A percentile compares a stretch with the other conserved stretches of the same genome.
Evolutionary conservation across 202 grass and related monocot species (phyloP).

Genomic region (Schoenoplectus tabernaemontani): DNA sequence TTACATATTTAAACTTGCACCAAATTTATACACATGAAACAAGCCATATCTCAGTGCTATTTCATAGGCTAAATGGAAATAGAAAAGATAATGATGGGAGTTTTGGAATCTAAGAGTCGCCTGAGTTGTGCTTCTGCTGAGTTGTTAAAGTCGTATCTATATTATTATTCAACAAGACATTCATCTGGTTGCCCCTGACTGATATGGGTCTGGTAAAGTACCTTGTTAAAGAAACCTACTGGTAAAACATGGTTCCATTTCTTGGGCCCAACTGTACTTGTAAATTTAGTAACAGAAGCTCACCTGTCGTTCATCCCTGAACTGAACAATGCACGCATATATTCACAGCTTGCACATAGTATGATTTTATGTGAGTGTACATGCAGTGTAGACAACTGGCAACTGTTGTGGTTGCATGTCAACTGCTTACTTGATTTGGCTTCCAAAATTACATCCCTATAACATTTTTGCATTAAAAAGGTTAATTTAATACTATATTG

Average conservation of each 20-base stretch:
- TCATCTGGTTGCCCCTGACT: not conserved
- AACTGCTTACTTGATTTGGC: constrained; percentile 41
- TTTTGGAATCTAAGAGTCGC: not conserved
- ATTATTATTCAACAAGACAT: not conserved
- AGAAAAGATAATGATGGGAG: not conserved
- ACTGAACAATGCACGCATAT: constrained; percentile 61
- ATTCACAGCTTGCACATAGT: constrained; percentile 53
- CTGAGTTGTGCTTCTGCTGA: not conserved
- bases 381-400: constrained; percentile 40
- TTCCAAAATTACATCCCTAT: constrained; percentile 86
- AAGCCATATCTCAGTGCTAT: not conserved
- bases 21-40: not conserved
- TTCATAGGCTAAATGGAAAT: not conserved
- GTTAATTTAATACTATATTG: not conserved
- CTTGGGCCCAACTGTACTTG: not conserved
- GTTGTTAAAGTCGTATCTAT: no score
- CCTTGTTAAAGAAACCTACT: not conserved
- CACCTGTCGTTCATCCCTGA: constrained; percentile 98
- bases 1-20: not conserved
- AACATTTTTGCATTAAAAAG: constrained; percentile 11
- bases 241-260: not conserved
- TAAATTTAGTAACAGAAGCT: not conserved
- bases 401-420: constrained; percentile 30
- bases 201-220: not conserved
- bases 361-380: constrained; percentile 64